These are phyloP conservation scores for Knufia fluminis DNA, from an alignment of 2,329 filamentous ascomycete genomes.

Conservation along the genomic window DNA sequence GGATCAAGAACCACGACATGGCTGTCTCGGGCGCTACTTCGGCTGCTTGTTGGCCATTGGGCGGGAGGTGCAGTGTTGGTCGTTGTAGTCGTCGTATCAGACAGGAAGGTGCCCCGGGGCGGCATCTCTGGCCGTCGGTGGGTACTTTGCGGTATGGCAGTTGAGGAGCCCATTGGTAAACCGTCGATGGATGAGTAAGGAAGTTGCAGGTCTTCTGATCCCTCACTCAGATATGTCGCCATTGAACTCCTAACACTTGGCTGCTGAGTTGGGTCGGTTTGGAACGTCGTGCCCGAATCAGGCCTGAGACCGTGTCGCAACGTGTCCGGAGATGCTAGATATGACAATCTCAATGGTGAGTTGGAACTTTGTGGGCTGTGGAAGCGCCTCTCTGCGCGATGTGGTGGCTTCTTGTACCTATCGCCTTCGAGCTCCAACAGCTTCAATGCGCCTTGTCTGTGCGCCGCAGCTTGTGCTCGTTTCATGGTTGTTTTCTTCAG, in stretches of 20 bases:
- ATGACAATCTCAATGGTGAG: background rate
- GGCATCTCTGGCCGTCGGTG: background rate
- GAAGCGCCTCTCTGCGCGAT: background rate
- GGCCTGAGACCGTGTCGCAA: slow-evolving; percentile 7
- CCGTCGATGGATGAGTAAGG: slow-evolving; percentile 4
- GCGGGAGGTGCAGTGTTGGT: background rate
- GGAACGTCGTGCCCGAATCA: slow-evolving; percentile 19
- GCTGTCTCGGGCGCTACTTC: slow-evolving; percentile 6
- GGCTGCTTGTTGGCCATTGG: background rate
- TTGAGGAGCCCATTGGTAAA: background rate
- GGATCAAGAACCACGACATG: slow-evolving; percentile 17
- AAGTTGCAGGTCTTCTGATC: slow-evolving; percentile 6
- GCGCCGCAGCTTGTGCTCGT: slow-evolving; percentile 12
- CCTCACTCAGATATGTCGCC: slow-evolving; percentile 11
- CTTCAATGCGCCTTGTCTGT: slow-evolving; percentile 12
- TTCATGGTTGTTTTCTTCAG: slow-evolving; percentile 40
- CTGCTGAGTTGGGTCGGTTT: slow-evolving; percentile 17
- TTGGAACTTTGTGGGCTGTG: background rate
- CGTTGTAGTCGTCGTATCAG: slow-evolving; percentile 1
- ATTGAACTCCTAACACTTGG: slow-evolving; percentile 17
- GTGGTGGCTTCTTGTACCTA: background rate
- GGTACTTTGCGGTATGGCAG: background rate
- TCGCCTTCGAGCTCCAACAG: slow-evolving; percentile 7
- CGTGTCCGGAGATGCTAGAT: background rate
- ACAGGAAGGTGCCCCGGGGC: slow-evolving; percentile 6